A percentile compares a stretch with the other conserved stretches of the same genome.
Conservation (phyloP, 2,329 filamentous ascomycete genomes). For the Scytalidium sp. region DNA sequence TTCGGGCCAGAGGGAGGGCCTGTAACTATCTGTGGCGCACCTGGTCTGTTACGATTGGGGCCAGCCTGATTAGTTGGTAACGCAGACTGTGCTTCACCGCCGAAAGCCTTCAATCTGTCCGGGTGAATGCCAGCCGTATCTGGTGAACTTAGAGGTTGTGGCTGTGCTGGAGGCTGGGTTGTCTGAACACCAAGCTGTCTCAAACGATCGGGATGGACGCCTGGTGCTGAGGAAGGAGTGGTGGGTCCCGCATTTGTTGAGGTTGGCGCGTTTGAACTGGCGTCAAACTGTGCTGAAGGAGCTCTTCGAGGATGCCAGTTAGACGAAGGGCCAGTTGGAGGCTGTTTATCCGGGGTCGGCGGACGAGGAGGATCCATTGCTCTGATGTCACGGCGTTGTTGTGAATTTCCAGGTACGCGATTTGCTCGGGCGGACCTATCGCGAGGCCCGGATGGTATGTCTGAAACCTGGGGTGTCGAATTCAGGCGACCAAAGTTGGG, state of each 20-base stretch:
- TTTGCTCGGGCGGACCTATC: constrained; percentile 40
- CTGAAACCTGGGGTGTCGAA: constrained; percentile 40
- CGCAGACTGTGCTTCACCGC: constrained; percentile 19
- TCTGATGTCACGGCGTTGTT: constrained; percentile 18
- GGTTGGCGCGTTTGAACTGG: constrained; percentile 14
- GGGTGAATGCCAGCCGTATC: constrained; percentile 28
- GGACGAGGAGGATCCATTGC: constrained; percentile 21
- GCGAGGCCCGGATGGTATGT: constrained; percentile 54
- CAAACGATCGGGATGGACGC: constrained; percentile 50
- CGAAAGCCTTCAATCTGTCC: constrained; percentile 24
- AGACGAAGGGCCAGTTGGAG: constrained; percentile 30
- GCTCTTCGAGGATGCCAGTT: constrained; percentile 23
- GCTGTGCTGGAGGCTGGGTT: constrained; percentile 28
- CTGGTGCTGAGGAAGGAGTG: constrained; percentile 23
- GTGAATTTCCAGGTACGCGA: constrained; percentile 15
- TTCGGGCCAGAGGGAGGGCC: constrained; percentile 28
- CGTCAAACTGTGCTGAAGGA: constrained; percentile 24
- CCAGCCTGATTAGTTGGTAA: constrained; percentile 27
- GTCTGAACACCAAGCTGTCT: constrained; percentile 39
- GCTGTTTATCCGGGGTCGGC: constrained; percentile 27
- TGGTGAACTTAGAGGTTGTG: constrained; percentile 26
- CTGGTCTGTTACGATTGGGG: constrained; percentile 30
- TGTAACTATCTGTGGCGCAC: constrained; percentile 23
- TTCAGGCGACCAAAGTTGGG: constrained; percentile 62
- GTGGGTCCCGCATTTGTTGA: constrained; percentile 19